These are phyloP conservation scores for Hypoxylon lenormandii DNA, from an alignment of 495 filamentous ascomycete genomes.

Conservation along the genomic window DNA sequence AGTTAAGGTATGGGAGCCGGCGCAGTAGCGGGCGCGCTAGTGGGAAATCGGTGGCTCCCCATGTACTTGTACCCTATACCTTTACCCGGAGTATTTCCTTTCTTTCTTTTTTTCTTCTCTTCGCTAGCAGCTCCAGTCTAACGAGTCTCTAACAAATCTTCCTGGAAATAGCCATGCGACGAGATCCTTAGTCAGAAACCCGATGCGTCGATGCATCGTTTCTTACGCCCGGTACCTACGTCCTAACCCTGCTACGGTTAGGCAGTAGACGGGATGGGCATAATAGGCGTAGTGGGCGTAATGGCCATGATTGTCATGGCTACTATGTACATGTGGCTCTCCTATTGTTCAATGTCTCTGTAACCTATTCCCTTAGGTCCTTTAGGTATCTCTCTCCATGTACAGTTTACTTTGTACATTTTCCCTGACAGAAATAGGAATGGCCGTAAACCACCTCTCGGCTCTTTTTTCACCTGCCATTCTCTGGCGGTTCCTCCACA, in stretches of 20 bases:
- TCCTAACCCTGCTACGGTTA: too few species aligned
- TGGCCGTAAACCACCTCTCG: slow-evolving; percentile 41
- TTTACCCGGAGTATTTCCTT: slow-evolving; percentile 12
- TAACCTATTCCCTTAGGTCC: not conserved
- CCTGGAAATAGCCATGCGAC: slow-evolving; percentile 51
- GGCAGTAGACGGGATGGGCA: too few species aligned
- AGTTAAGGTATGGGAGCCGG: not conserved
- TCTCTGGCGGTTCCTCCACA: slow-evolving; percentile 44
- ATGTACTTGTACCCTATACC: slow-evolving; percentile 45
- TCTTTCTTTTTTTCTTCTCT: not conserved
- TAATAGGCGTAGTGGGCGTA: too few species aligned
- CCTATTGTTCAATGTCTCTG: slow-evolving; percentile 20
- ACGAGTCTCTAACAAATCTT: slow-evolving; percentile 20
- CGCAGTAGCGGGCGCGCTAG: slow-evolving; percentile 41
- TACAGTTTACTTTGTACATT: slow-evolving; percentile 9
- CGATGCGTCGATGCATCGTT: slow-evolving; percentile 43
- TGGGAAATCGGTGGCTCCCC: slow-evolving; percentile 14
- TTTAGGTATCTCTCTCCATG: not conserved
- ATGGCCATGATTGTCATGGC: too few species aligned
- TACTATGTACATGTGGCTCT: slow-evolving; percentile 9
- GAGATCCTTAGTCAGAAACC: slow-evolving; percentile 41
- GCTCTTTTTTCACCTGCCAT: slow-evolving; percentile 49
- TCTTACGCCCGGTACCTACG: slow-evolving; percentile 1
- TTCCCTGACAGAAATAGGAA: slow-evolving; percentile 16
- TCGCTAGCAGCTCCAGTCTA: not conserved